phyloP scores from a whole-genome alignment of 352 stramenopile genomes.

The Globisporangium rhizosaccharum region DNA sequence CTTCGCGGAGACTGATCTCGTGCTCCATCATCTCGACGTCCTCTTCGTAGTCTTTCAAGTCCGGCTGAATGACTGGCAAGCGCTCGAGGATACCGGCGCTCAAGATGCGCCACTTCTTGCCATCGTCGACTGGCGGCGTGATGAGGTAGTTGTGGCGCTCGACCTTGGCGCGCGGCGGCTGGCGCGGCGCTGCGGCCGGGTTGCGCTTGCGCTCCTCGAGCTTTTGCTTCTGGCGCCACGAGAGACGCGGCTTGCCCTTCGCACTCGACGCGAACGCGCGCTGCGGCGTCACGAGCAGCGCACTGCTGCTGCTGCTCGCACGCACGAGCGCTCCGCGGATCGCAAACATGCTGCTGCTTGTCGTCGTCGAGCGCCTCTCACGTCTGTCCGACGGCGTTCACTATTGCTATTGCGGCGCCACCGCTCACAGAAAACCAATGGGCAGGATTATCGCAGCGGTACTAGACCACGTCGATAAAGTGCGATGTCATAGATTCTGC shows the following conservation, averaged over 20 bases:
- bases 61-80: constrained; percentile 67
- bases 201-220: constrained; percentile 42
- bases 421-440: background rate
- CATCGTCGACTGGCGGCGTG: constrained; percentile 46
- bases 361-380: background rate
- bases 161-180: constrained; percentile 42
- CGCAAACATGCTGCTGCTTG: constrained; percentile 30
- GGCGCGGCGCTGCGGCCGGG: constrained; percentile 29
- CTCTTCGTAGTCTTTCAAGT: constrained; percentile 67
- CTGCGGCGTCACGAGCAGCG: constrained; percentile 13
- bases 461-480: background rate
- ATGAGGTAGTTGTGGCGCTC: constrained; percentile 57
- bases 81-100: constrained; percentile 72
- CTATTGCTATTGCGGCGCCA: background rate
- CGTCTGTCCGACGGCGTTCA: background rate
- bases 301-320: constrained; percentile 4
- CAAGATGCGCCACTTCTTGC: constrained; percentile 78
- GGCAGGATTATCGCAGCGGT: background rate
- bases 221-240: constrained; percentile 68
- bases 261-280: constrained; percentile 44
- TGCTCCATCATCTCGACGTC: constrained; percentile 73
- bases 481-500: background rate
- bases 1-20: constrained; percentile 67
- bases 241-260: constrained; percentile 38
- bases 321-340: constrained; percentile 33